Conservation (phyloP, 2,329 filamentous ascomycete genomes). For the Gremmenia infestans region DNA sequence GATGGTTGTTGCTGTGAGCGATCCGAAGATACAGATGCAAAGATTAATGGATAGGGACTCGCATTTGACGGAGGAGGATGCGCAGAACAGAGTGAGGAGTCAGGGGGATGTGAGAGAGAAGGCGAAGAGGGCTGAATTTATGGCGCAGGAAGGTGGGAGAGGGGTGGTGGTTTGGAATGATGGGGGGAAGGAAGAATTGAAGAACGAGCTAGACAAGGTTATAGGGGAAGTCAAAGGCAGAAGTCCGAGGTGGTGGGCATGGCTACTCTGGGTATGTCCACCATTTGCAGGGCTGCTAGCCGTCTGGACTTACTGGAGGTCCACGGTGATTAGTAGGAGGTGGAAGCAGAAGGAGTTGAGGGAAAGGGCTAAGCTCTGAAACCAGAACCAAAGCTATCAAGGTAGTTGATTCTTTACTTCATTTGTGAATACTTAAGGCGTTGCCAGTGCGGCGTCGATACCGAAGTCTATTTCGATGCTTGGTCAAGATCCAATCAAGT, state of each 20-base stretch:
- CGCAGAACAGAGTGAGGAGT: slow-evolving; percentile 76
- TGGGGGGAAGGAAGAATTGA: slow-evolving; percentile 63
- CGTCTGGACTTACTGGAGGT: slow-evolving; percentile 67
- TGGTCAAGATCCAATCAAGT: too few relatives aligned
- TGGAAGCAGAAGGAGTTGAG: slow-evolving; percentile 61
- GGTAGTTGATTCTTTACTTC: background rate
- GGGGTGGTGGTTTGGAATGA: slow-evolving; percentile 94
- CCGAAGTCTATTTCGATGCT: too few relatives aligned
- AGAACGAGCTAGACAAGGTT: slow-evolving; percentile 58
- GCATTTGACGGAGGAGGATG: slow-evolving; percentile 79
- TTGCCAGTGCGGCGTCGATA: background rate
- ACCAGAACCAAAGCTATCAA: too few relatives aligned
- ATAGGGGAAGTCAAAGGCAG: slow-evolving; percentile 56
- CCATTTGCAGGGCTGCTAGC: slow-evolving; percentile 67
- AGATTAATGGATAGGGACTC: slow-evolving; percentile 69
- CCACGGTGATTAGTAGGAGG: slow-evolving; percentile 61
- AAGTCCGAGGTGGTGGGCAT: slow-evolving; percentile 64
- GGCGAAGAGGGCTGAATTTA: slow-evolving; percentile 57
- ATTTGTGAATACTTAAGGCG: background rate
- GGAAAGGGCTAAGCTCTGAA: slow-evolving; percentile 54
- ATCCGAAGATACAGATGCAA: slow-evolving; percentile 77
- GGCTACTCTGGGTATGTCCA: slow-evolving; percentile 63
- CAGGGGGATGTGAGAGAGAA: slow-evolving; percentile 85
- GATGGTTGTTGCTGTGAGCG: slow-evolving; percentile 78
- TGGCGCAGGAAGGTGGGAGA: slow-evolving; percentile 56